Base-by-base conservation (phyloP, 176 grass and related monocot genomes). In the Carex myosuroides region DNA sequence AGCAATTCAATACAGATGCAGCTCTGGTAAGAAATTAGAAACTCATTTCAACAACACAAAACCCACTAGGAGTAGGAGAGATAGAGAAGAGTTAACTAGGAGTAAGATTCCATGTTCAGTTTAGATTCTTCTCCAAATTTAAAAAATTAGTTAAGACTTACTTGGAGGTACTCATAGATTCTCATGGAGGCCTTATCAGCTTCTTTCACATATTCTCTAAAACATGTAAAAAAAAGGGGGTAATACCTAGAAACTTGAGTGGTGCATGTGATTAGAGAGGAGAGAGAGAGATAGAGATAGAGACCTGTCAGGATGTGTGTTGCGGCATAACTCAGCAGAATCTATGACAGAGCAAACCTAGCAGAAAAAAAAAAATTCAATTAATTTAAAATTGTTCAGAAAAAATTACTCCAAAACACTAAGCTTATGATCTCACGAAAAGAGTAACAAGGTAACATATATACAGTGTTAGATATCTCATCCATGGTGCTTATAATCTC, bases 281-380 rank as follows among this genome's bases (percentile, higher is more conserved):
- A 75, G 39, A 48, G 4, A 20, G 32, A 63, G 29, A 39, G 6
- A 58, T 0, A 26, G 26, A 26, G 26, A 26, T 26, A 26, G 26
- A 26, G 58, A 75, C 95, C 89, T 94, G 79, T 98, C 92, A 16
- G 95, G 91, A 61, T 98, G 92, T 0, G 95, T 98, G 17, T 98
- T 87, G 79, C 95, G 84, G 74, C 95, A 98, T 66, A 98, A 77
- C 59, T 98, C 95, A 30, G 95, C 95, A 0, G 95, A 98, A 88
- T 94, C 95, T 79, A 98, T 98, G 74, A 98, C 95, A 10, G 88
- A 65, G 1, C 92, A 98, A 82, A 98, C 92, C 95, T 93, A 86
- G 64, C 21, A 64, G 88, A 70, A 84, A 84, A 66, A 60, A 61
- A 60, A 58, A 52, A n/a, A n/a, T n/a, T 12, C 13, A 13, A 54